Evolutionary conservation across 2,329 filamentous ascomycete genomes (phyloP).

Genomic region (Arthroderma uncinatum): DNA sequence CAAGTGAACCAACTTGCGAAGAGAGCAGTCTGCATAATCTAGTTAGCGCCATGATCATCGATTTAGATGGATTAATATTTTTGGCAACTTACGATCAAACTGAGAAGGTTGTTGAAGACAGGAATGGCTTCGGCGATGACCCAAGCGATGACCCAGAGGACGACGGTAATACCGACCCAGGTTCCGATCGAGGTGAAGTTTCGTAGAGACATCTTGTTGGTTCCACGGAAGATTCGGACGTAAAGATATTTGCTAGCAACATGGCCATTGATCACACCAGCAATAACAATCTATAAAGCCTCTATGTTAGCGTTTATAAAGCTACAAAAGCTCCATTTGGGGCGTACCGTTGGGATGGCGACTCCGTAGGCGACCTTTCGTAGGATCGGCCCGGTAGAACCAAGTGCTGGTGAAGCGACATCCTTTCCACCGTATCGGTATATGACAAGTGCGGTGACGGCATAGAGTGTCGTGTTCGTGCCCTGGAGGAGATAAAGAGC

Average conservation of each 20-base stretch:
- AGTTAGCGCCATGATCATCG: too few relatives aligned
- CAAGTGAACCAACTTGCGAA: slow-evolving; percentile 59
- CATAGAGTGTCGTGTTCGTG: slow-evolving; percentile 51
- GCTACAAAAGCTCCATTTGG: background rate
- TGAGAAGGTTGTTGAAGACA: slow-evolving; percentile 56
- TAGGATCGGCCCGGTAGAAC: slow-evolving; percentile 46
- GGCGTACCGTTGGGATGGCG: slow-evolving; percentile 49
- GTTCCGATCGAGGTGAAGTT: slow-evolving; percentile 42
- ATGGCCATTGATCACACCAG: slow-evolving; percentile 59
- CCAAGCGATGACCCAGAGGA: slow-evolving; percentile 52
- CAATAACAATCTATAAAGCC: slow-evolving; percentile 48
- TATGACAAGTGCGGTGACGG: slow-evolving; percentile 55
- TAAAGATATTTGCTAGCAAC: slow-evolving; percentile 58
- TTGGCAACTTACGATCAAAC: slow-evolving; percentile 40
- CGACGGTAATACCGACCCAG: slow-evolving; percentile 49
- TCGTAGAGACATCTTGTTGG: slow-evolving; percentile 43
- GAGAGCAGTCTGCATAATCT: slow-evolving; percentile 38
- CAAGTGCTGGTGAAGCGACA: slow-evolving; percentile 56
- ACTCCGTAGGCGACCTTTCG: slow-evolving; percentile 57
- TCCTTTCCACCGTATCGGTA: slow-evolving; percentile 54
- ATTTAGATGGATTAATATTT: background rate
- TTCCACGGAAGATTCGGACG: slow-evolving; percentile 50
- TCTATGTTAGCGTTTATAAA: background rate
- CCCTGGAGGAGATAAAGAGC: slow-evolving; percentile 52
- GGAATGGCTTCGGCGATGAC: slow-evolving; percentile 60